These are phyloP conservation scores for Cladosporium cucumerinum DNA, from an alignment of 2,329 filamentous ascomycete genomes.

Conservation along the genomic window DNA sequence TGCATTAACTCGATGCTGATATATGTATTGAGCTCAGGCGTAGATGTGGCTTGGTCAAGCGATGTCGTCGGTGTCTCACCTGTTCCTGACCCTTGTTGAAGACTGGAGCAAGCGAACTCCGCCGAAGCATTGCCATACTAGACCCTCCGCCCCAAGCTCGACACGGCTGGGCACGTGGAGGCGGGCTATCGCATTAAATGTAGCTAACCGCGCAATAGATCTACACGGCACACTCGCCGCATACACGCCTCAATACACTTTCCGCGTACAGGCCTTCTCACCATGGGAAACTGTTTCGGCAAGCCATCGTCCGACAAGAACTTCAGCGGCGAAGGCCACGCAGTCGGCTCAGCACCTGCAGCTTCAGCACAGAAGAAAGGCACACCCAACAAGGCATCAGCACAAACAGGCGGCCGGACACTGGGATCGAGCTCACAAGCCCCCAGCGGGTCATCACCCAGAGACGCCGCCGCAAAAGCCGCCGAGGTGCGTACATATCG, in stretches of 20 bases:
- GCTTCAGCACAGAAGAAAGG: constrained; percentile 11
- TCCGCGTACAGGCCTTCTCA: neutral
- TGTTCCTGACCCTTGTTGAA: neutral
- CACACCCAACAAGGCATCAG: constrained; percentile 40
- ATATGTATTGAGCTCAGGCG: neutral
- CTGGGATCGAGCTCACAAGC: constrained; percentile 51
- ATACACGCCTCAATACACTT: neutral
- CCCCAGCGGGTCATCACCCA: constrained; percentile 46
- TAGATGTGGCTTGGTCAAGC: neutral
- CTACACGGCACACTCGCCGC: neutral
- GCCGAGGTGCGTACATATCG: constrained; percentile 66
- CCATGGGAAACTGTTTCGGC: constrained; percentile 86
- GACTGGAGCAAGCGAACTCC: neutral
- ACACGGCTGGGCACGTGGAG: constrained; percentile 3
- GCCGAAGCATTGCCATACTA: constrained; percentile 1
- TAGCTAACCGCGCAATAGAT: neutral
- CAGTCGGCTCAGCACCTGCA: constrained; percentile 55
- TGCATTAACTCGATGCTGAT: neutral
- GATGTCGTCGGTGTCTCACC: neutral
- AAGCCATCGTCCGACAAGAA: constrained; percentile 57
- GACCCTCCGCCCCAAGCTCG: neutral
- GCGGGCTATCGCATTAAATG: neutral
- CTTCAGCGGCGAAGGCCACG: constrained; percentile 70
- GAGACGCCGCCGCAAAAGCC: constrained; percentile 67
- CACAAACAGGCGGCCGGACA: constrained; percentile 50